Conservation (phyloP, 768 basidiomycete genomes). For the Russula brevipes region DNA sequence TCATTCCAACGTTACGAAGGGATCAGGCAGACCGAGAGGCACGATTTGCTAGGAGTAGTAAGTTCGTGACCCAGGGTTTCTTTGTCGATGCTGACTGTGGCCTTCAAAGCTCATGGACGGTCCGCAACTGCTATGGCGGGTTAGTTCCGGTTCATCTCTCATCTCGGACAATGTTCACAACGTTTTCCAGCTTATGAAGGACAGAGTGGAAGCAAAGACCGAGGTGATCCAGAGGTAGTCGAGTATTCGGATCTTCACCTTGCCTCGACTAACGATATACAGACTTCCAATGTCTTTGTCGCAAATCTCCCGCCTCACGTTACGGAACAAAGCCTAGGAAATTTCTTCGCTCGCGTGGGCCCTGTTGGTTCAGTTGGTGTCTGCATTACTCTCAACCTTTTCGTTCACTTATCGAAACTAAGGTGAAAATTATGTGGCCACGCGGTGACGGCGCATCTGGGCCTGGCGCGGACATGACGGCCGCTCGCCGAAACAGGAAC, state of each 20-base stretch:
- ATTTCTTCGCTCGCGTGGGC: conserved; percentile 86
- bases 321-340: conserved; percentile 78
- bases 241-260: neutral
- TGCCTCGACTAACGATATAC: conserved; percentile 8
- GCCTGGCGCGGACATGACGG: conserved; percentile 72
- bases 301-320: conserved; percentile 87
- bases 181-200: conserved; percentile 68
- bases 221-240: conserved; percentile 76
- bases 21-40: conserved; percentile 92
- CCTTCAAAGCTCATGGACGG: conserved; percentile 47
- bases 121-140: conserved; percentile 91
- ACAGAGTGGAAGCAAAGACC: conserved; percentile 84
- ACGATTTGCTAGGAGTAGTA: conserved; percentile 67
- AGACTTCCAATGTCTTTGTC: conserved; percentile 96
- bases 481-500: conserved; percentile 62
- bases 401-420: conserved; percentile 6
- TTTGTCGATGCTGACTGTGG: neutral
- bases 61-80: conserved; percentile 17
- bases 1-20: conserved; percentile 37
- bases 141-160: conserved; percentile 33
- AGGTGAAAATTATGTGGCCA: conserved; percentile 99
- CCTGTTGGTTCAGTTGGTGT: conserved; percentile 82
- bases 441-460: conserved; percentile 65
- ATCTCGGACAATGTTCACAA: neutral
- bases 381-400: neutral